A percentile compares a stretch with the other conserved stretches of the same genome.
phyloP scores from a whole-genome alignment of 495 filamentous ascomycete genomes.

The Penicillium soppii region DNA sequence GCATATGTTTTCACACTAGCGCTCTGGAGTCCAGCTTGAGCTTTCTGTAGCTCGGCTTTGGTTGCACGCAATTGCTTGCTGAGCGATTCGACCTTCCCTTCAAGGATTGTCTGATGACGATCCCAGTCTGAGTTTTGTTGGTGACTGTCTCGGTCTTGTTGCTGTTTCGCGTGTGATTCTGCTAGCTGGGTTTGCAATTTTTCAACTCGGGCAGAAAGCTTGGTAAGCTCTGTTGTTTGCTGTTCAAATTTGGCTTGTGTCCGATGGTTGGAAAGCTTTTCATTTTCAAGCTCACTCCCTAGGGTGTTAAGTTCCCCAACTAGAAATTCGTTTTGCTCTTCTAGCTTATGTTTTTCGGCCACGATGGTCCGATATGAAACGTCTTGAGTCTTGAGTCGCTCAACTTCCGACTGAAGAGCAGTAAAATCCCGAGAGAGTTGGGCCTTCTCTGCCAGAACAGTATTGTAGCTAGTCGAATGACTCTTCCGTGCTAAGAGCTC shows the following conservation, averaged over 20 bases:
- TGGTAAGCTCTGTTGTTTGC: constrained; percentile 44
- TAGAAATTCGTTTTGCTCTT: too few species aligned
- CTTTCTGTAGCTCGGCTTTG: constrained; percentile 68
- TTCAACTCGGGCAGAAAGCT: constrained; percentile 41
- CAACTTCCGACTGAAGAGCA: constrained; percentile 70
- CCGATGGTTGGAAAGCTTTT: constrained; percentile 67
- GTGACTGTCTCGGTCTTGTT: constrained; percentile 27
- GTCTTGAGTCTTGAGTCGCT: constrained; percentile 71
- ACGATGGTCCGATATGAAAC: constrained; percentile 62
- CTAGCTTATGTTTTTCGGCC: constrained; percentile 71
- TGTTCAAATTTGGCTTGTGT: constrained; percentile 50
- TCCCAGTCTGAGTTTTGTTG: constrained; percentile 48
- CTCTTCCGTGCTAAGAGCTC: constrained; percentile 64
- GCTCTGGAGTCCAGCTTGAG: constrained; percentile 45
- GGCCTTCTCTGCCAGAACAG: constrained; percentile 73
- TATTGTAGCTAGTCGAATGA: constrained; percentile 64
- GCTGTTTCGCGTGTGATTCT: constrained; percentile 41
- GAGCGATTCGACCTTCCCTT: constrained; percentile 66
- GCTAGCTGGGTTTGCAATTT: constrained; percentile 42
- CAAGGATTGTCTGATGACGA: constrained; percentile 54
- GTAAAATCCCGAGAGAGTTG: constrained; percentile 70
- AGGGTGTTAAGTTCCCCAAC: too few species aligned
- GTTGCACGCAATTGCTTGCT: constrained; percentile 63
- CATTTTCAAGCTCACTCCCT: constrained; percentile 81
- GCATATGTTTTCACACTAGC: constrained; percentile 21